These are phyloP conservation scores for Arabidopsis suecica DNA, from an alignment of 345 rosid genomes.

Conservation along the genomic window DNA sequence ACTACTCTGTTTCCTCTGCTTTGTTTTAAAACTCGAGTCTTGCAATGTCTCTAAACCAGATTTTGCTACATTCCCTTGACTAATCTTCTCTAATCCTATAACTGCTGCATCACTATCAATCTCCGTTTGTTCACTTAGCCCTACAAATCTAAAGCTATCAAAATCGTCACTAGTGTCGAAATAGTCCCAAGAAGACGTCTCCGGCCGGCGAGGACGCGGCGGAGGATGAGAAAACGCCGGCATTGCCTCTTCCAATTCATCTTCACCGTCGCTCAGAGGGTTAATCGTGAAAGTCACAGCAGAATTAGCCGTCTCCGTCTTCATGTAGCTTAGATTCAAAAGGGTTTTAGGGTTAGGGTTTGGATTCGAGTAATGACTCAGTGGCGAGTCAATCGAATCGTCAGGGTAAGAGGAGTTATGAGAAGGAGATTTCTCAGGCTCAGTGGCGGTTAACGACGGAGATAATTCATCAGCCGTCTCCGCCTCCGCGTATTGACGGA, in stretches of 20 bases:
- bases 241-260: conserved; percentile 33
- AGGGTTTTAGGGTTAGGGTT: conserved; percentile 45
- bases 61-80: conserved; percentile 36
- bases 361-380: conserved; percentile 50
- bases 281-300: conserved; percentile 60
- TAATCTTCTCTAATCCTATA: conserved; percentile 52
- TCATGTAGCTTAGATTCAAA: conserved; percentile 63
- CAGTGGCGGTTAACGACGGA: conserved; percentile 65
- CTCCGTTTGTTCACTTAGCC: conserved; percentile 41
- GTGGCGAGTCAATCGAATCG: conserved; percentile 67
- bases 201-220: conserved; percentile 64
- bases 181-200: conserved; percentile 76
- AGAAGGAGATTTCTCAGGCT: conserved; percentile 81
- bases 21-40: conserved; percentile 32
- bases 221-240: conserved; percentile 50
- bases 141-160: conserved; percentile 67
- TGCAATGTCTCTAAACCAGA: conserved; percentile 34
- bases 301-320: conserved; percentile 48
- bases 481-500: conserved; percentile 78
- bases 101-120: conserved; percentile 47
- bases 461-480: conserved; percentile 66
- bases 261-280: conserved; percentile 58
- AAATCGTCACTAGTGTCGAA: conserved; percentile 69
- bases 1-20: conserved; percentile 40
- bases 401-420: conserved; percentile 67